phyloP scores from a whole-genome alignment of 2,329 filamentous ascomycete species.

The Cercospora sp. region DNA sequence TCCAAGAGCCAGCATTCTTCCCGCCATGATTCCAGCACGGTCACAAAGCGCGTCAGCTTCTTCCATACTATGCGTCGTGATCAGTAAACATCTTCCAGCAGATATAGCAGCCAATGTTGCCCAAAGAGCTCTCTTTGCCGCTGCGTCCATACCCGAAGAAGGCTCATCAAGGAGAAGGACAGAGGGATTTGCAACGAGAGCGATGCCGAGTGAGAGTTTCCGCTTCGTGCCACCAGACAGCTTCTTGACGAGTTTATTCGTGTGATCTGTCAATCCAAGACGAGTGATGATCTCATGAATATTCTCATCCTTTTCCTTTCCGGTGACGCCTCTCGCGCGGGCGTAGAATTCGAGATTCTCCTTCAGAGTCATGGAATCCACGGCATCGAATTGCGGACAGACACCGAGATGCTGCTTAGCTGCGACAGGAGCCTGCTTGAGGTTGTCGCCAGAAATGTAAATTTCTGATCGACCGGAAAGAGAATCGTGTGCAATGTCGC shows the following conservation, averaged over 20 bases:
- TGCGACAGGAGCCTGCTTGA: conserved; percentile 66
- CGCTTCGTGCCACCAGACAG: conserved; percentile 86
- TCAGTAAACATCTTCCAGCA: conserved; percentile 72
- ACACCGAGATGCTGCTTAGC: conserved; percentile 80
- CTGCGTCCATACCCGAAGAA: conserved; percentile 80
- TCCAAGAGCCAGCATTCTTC: conserved; percentile 76
- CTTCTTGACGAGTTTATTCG: conserved; percentile 69
- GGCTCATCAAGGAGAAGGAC: conserved; percentile 86
- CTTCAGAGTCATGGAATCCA: conserved; percentile 82
- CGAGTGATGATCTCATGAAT: conserved; percentile 71
- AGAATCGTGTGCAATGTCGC: conserved; percentile 61
- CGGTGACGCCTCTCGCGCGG: conserved; percentile 67
- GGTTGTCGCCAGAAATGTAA: conserved; percentile 71
- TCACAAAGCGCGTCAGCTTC: conserved; percentile 83
- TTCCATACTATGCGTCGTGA: conserved; percentile 94
- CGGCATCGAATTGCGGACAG: conserved; percentile 66
- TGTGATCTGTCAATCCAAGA: conserved; percentile 70
- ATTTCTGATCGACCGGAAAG: conserved; percentile 67
- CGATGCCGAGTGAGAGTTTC: conserved; percentile 81
- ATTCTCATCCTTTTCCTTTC: conserved; percentile 67
- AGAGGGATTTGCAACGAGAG: conserved; percentile 82
- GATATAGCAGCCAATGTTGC: conserved; percentile 70
- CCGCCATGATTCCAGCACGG: conserved; percentile 76
- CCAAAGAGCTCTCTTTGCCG: conserved; percentile 88
- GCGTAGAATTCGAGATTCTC: conserved; percentile 87